phyloP scores from a whole-genome alignment of 2,329 filamentous ascomycete genomes.

The Zymoseptoria tritici region DNA sequence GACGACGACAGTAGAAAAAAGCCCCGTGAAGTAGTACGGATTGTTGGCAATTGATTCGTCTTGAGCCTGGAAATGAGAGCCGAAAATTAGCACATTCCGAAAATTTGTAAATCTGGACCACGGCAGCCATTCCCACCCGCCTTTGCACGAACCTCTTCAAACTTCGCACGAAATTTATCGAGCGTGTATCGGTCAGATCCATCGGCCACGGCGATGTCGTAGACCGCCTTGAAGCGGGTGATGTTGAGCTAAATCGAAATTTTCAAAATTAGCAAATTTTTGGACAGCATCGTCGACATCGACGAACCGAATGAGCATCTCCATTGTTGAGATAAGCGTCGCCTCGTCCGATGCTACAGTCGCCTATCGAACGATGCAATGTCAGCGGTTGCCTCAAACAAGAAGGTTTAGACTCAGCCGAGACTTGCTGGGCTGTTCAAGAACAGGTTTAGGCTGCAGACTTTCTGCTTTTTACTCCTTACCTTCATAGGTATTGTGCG shows the following conservation, averaged over 20 bases:
- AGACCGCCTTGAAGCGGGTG: conserved; percentile 20
- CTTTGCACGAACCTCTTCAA: no score
- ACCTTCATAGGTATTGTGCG: conserved; percentile 24
- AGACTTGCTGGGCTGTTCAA: not conserved
- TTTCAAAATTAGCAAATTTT: not conserved
- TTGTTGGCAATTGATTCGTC: conserved; percentile 26
- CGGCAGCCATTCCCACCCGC: no score
- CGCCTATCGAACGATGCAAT: conserved; percentile 4
- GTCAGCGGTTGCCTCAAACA: no score
- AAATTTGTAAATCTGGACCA: no score
- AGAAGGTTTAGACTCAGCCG: no score
- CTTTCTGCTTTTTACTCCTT: no score
- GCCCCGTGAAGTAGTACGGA: conserved; percentile 29
- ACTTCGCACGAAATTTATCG: no score
- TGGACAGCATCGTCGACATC: not conserved
- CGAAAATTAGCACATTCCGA: no score
- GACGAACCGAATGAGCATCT: conserved; percentile 17
- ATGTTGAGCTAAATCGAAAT: conserved; percentile 10
- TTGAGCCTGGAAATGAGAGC: no score
- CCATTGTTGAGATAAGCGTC: conserved; percentile 22
- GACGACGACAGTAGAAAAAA: conserved; percentile 22
- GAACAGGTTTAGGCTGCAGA: no score
- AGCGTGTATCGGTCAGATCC: conserved; percentile 17
- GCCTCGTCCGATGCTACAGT: conserved; percentile 20
- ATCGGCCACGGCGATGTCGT: conserved; percentile 17